Evolutionary conservation across 768 basidiomycete genomes (phyloP).

Genomic region (Rhizopogon roseolus): DNA sequence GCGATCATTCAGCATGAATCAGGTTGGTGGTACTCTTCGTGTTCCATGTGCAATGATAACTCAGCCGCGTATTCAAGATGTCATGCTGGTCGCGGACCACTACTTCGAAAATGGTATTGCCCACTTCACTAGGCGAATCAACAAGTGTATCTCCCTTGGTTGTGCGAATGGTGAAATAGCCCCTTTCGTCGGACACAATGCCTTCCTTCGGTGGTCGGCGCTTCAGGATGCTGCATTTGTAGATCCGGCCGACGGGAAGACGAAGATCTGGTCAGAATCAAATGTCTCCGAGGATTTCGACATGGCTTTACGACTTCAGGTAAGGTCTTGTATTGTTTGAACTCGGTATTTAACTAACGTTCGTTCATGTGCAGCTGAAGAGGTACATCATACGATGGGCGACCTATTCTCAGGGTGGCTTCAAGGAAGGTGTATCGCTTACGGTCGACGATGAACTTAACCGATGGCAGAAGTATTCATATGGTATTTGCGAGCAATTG

Average conservation of each 20-base stretch:
- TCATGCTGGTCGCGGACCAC: slow-evolving; percentile 81
- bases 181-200: slow-evolving; percentile 78
- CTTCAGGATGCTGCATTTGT: slow-evolving; percentile 75
- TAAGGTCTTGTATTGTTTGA: slow-evolving; percentile 30
- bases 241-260: slow-evolving; percentile 56
- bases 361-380: background rate
- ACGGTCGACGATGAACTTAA: slow-evolving; percentile 85
- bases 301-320: slow-evolving; percentile 65
- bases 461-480: slow-evolving; percentile 81
- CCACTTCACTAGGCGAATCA: slow-evolving; percentile 79
- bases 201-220: slow-evolving; percentile 81
- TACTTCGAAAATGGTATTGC: slow-evolving; percentile 87
- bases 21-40: slow-evolving; percentile 32
- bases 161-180: slow-evolving; percentile 66
- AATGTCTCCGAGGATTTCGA: slow-evolving; percentile 87
- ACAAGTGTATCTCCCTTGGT: slow-evolving; percentile 69
- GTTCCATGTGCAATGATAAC: background rate
- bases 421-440: slow-evolving; percentile 83
- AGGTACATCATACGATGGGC: slow-evolving; percentile 37
- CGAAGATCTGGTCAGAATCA: slow-evolving; percentile 78
- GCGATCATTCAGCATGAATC: slow-evolving; percentile 87
- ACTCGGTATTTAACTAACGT: slow-evolving; percentile 23
- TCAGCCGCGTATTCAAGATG: slow-evolving; percentile 36
- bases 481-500: slow-evolving; percentile 50
- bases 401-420: slow-evolving; percentile 74